These are phyloP conservation scores for Adansonia gregorii DNA, from an alignment of 441 rosid genomes.

Conservation along the genomic window DNA sequence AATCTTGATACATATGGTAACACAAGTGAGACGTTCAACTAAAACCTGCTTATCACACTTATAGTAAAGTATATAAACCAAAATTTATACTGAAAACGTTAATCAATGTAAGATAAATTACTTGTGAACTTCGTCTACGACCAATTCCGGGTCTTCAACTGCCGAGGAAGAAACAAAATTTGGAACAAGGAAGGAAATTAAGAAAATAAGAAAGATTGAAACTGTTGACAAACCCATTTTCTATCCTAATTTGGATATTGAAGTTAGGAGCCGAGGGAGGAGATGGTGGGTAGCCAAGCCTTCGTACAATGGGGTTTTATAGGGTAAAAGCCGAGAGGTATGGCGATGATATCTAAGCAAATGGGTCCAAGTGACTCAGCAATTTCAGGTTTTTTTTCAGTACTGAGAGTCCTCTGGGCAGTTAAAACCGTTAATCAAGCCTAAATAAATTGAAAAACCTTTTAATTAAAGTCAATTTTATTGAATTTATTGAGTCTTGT, in stretches of 20 bases:
- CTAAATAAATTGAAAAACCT: not conserved
- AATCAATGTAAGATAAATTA: no score
- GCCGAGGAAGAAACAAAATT: slow-evolving; percentile 29
- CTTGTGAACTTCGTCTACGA: slow-evolving; percentile 43
- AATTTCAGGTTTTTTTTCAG: slow-evolving; percentile 45
- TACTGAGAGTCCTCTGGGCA: slow-evolving; percentile 26
- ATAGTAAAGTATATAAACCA: no score
- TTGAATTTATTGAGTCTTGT: slow-evolving; percentile 14
- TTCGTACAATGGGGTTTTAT: slow-evolving; percentile 26
- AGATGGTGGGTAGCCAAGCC: not conserved
- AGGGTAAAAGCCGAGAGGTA: slow-evolving; percentile 54
- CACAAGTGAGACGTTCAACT: no score
- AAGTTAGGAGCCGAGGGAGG: not conserved
- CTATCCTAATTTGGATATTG: not conserved
- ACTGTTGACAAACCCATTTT: slow-evolving; percentile 26
- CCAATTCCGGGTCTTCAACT: slow-evolving; percentile 20
- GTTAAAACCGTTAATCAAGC: slow-evolving; percentile 47
- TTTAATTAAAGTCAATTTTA: slow-evolving; percentile 15
- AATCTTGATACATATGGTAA: no score
- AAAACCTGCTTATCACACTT: no score
- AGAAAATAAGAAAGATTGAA: slow-evolving; percentile 20
- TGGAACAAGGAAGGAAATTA: slow-evolving; percentile 30
- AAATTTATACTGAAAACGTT: no score
- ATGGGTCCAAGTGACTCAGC: slow-evolving; percentile 48
- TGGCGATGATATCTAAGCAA: slow-evolving; percentile 54